Evolutionary conservation across 2,329 filamentous ascomycete species (phyloP), one percentile per base, ranked within the genome.

Genomic region (Diaporthe amygdali): DNA sequence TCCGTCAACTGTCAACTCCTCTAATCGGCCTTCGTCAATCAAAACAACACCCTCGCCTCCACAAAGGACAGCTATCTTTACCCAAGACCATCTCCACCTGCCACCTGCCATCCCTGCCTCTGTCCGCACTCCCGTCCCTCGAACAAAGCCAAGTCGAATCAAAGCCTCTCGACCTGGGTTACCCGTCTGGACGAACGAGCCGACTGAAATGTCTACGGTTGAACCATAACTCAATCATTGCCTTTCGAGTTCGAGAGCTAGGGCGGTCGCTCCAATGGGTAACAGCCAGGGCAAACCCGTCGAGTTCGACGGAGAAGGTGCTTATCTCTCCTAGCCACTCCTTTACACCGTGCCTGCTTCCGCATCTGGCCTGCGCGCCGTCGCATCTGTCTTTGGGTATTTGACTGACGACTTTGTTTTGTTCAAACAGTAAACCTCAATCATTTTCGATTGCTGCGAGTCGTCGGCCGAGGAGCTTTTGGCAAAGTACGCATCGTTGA

Each of bases 401-500:
- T 32, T 47, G 56, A 52, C 71, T 73, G 51, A 73, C 69, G 22
- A 55, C 34, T 27, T 69, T 54, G 67, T 71, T 75, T 59, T 47
- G 30, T 41, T 39, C 71, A 63, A 52, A 52, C 77, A 97, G 96
- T 97, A 77, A 98, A 96, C 82, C 91, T 99, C 77, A 98, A 98
- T 80, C 96, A 99, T 84, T 99, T 99, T 83, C 94, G 96, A 76
- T 88, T 99, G 69, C 86, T 98, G 75, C 92, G 96, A 79, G 96
- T 99, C 74, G 96, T 99, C 76, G 96, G 96, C 75, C 97, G 97
- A 82, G 96, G 96, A 78, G 96, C 96, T 70, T 99, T 99, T 86
- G 96, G 96, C 78, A 99, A 99, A 84, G 96, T 99, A 73, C 93
- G 96, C 78, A 99, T 99, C 76, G 96, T 99, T 79, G 96, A 99